phyloP scores from a whole-genome alignment of 1,284 basidiomycete genomes.

The Thecaphora thlaspeos region DNA sequence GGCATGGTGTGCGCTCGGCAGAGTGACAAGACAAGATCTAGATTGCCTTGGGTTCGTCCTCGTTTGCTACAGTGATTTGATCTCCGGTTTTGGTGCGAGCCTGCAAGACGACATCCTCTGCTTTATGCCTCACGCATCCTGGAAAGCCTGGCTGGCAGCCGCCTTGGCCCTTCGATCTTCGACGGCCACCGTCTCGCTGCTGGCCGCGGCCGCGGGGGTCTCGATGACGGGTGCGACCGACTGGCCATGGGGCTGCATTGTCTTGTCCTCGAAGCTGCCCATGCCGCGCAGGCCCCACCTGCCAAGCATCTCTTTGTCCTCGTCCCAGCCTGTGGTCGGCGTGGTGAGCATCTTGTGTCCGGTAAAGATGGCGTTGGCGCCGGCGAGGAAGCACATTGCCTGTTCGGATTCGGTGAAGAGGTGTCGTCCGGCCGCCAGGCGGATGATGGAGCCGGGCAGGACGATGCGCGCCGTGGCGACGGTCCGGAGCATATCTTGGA shows the following conservation, averaged over 20 bases:
- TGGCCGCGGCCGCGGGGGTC: no score
- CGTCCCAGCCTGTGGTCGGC: slow-evolving; percentile 65
- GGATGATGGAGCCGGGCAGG: slow-evolving; percentile 85
- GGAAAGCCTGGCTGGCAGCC: slow-evolving; percentile 25
- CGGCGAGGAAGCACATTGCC: slow-evolving; percentile 97
- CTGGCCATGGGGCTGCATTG: slow-evolving; percentile 30
- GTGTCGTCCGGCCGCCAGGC: slow-evolving; percentile 89
- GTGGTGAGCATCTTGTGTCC: slow-evolving; percentile 97
- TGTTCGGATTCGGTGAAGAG: slow-evolving; percentile 87
- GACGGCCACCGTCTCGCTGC: slow-evolving; percentile 9
- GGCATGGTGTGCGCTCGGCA: no score
- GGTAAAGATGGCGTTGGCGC: slow-evolving; percentile 96
- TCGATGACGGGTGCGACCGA: slow-evolving; percentile 9
- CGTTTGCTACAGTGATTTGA: no score
- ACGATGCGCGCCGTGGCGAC: slow-evolving; percentile 92
- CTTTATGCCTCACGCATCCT: slow-evolving; percentile 9
- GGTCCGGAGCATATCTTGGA: slow-evolving; percentile 84
- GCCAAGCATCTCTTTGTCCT: slow-evolving; percentile 90
- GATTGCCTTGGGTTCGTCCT: no score
- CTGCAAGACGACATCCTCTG: not conserved
- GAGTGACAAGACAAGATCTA: no score
- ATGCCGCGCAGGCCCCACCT: slow-evolving; percentile 91
- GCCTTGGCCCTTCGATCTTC: slow-evolving; percentile 31
- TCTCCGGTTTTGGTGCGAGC: no score
- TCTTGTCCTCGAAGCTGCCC: slow-evolving; percentile 66